Evolutionary conservation across 2,329 filamentous ascomycete species (phyloP).

Genomic region (Fusarium subtropicale): DNA sequence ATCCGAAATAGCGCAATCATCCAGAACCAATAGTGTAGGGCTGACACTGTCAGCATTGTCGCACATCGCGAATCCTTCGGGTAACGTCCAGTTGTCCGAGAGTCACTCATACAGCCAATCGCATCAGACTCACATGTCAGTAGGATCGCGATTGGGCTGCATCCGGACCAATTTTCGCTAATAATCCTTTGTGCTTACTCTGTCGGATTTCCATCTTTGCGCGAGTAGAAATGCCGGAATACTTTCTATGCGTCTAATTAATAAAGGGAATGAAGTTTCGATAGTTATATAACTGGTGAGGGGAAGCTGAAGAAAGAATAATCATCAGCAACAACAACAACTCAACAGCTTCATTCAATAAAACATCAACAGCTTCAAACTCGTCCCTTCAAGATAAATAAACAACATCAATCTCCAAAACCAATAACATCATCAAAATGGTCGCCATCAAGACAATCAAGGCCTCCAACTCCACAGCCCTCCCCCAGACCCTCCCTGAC

Average conservation of each 20-base stretch:
- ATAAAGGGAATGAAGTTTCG: not conserved
- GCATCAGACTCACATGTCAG: not conserved
- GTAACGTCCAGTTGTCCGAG: constrained; percentile 9
- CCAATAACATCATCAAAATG: not conserved
- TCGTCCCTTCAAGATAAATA: not conserved
- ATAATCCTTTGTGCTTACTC: not conserved
- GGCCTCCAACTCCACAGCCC: constrained; percentile 15
- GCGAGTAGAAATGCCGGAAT: not conserved
- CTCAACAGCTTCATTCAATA: not conserved
- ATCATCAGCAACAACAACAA: not conserved
- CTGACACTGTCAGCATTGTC: not conserved
- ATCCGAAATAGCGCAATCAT: not conserved
- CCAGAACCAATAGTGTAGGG: not conserved
- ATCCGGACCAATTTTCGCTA: not conserved
- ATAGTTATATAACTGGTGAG: constrained; percentile 6
- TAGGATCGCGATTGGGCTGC: not conserved
- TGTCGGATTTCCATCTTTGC: constrained; percentile 20
- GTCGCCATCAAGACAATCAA: constrained; percentile 27
- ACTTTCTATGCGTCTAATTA: not conserved
- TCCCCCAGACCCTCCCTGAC: not conserved
- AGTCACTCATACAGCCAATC: not conserved
- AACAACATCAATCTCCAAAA: not conserved
- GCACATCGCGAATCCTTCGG: not conserved
- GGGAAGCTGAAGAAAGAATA: not conserved
- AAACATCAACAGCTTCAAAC: not conserved